These are phyloP conservation scores for Fusarium burgessii DNA, from an alignment of 2,329 filamentous ascomycete genomes.

Conservation along the genomic window DNA sequence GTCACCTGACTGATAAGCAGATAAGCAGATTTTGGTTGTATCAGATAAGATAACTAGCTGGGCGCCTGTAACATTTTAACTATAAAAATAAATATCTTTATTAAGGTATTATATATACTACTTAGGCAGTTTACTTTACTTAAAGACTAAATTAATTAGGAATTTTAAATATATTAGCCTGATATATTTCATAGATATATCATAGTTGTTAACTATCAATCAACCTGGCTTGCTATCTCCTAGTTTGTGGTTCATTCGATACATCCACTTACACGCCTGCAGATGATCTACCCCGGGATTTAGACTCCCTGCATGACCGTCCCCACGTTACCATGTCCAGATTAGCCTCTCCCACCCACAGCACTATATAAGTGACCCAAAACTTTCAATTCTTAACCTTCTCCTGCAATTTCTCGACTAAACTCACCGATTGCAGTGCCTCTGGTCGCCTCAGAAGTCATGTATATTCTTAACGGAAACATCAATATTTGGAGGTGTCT, in stretches of 20 bases:
- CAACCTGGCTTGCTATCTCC: not conserved
- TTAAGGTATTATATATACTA: no score
- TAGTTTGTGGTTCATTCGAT: not conserved
- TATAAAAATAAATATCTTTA: no score
- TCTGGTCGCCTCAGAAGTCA: no score
- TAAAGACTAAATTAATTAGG: no score
- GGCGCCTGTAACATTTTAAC: no score
- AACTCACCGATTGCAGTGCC: not conserved
- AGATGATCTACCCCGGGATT: not conserved
- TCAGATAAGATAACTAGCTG: no score
- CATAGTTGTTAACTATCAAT: no score
- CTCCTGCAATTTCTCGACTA: not conserved
- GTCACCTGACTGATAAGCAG: no score
- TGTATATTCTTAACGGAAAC: not conserved
- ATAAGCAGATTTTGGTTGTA: no score
- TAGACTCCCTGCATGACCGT: not conserved
- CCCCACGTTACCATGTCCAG: not conserved
- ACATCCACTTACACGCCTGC: not conserved
- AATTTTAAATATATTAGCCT: no score
- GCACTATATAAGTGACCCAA: not conserved
- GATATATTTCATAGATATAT: no score
- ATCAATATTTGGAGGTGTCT: slow-evolving; percentile 24
- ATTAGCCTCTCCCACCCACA: not conserved
- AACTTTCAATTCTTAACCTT: not conserved
- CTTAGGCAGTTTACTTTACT: no score